Evolutionary conservation across 306 rosid genomes (phyloP).

Genomic region (Lotus japonicus): DNA sequence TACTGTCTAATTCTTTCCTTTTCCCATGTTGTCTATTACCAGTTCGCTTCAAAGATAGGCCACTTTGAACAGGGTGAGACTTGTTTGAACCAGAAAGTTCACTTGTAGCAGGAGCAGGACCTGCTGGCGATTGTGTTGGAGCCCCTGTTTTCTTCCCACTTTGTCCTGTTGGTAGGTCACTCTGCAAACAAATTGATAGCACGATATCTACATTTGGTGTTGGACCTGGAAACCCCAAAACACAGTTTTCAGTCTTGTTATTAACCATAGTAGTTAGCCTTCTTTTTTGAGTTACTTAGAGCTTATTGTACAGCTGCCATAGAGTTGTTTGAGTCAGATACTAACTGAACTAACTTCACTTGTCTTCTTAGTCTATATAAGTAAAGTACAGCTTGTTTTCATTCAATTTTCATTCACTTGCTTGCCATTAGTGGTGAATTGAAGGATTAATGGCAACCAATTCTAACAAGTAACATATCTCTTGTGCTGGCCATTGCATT

Average conservation of each 20-base stretch:
- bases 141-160: slow-evolving; percentile 47
- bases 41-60: slow-evolving; percentile 48
- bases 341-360: too few relatives aligned
- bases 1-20: slow-evolving; percentile 71
- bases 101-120: slow-evolving; percentile 59
- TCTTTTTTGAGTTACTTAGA: too few relatives aligned
- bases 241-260: background rate
- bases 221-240: slow-evolving; percentile 63
- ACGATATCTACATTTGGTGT: slow-evolving; percentile 81
- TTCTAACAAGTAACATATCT: too few relatives aligned
- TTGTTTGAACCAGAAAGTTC: slow-evolving; percentile 86
- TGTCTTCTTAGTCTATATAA: too few relatives aligned
- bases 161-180: slow-evolving; percentile 49
- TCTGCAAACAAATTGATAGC: slow-evolving; percentile 82
- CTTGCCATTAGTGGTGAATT: too few relatives aligned
- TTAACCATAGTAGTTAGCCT: too few relatives aligned
- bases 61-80: slow-evolving; percentile 58
- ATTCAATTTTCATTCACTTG: too few relatives aligned
- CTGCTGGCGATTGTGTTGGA: slow-evolving; percentile 33
- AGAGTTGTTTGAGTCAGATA: too few relatives aligned
- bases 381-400: too few relatives aligned
- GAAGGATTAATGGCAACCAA: too few relatives aligned
- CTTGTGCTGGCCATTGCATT: too few relatives aligned
- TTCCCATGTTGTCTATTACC: slow-evolving; percentile 57
- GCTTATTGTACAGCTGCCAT: too few relatives aligned